Evolutionary conservation across 371 early-diverging fungal species (phyloP), one percentile per base, ranked within the genome.

Genomic region (Actinomortierella wolfii): DNA sequence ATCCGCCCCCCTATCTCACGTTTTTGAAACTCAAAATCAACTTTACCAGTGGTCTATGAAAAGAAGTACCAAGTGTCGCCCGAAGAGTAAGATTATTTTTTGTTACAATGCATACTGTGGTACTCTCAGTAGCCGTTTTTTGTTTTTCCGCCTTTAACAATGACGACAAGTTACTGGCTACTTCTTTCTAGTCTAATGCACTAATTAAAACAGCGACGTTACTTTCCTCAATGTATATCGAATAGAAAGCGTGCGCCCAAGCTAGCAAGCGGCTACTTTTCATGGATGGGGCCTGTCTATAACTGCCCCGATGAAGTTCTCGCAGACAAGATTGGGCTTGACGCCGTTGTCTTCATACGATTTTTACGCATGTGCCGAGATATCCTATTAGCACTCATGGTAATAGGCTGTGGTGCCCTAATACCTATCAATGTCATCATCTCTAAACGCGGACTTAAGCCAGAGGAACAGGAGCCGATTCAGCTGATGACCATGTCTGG

Each of bases 261-360:
- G 13, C 80, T 92, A 44, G 67, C 67, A 0, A 56, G 61, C 40
- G 83, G 83, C 4, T 78, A 85, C 17, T 84, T 89, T 49, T 80
- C 85, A 14, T 93, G 93, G 92, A 74, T 88, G 44, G 64, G 68
- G 5, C 83, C 88, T 5, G 77, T 91, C 41, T 73, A 86, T 66
- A 71, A 71, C 13, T 78, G 84, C n/a, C 79, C 86, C 42, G 90
- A 92, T 29, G 62, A 74, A 49, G 81, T 80, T 11, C 66, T 89
- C 2, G 76, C 91, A n/a, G 76, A 79, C 21, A 86, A 85, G 56
- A 85, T 93, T 9, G 94, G 92, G 26, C 76, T 89, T 42, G 94
- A 94, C 59, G 89, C 92, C 18, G 88, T 92, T 23, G 70, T 92
- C 39, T 90, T 92, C 59, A 80, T 94, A 48, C 83, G 89, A 7